These are phyloP conservation scores for Fusarium pseudonygamai DNA, from an alignment of 2,329 filamentous ascomycete genomes.

Conservation along the genomic window DNA sequence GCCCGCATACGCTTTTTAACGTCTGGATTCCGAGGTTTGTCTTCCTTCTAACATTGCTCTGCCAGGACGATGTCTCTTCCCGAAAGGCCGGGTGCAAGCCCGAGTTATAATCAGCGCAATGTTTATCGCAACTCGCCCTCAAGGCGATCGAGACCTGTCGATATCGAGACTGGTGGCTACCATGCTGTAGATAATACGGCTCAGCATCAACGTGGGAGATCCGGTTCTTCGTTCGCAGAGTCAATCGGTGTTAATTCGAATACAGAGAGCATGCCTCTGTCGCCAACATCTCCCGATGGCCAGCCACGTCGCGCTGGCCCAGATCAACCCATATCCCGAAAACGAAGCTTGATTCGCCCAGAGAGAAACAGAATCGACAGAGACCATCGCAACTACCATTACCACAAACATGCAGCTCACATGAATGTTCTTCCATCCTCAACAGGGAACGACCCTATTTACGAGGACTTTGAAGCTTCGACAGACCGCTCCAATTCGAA, in stretches of 20 bases:
- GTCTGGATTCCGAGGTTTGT: background rate
- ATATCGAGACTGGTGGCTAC: constrained; percentile 74
- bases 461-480: constrained; percentile 78
- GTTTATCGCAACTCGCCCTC: constrained; percentile 75
- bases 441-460: constrained; percentile 88
- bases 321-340: constrained; percentile 65
- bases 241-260: constrained; percentile 66
- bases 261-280: constrained; percentile 65
- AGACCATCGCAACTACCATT: constrained; percentile 94
- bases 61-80: constrained; percentile 68
- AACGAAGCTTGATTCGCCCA: constrained; percentile 88
- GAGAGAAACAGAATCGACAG: constrained; percentile 86
- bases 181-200: constrained; percentile 52
- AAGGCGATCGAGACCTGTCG: constrained; percentile 71
- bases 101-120: constrained; percentile 68
- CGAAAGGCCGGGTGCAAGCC: constrained; percentile 70
- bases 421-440: constrained; percentile 92
- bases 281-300: constrained; percentile 52
- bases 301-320: constrained; percentile 45
- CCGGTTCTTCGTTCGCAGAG: constrained; percentile 67
- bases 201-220: constrained; percentile 65
- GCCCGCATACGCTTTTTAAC: constrained; percentile 1
- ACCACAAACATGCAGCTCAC: constrained; percentile 91
- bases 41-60: constrained; percentile 34
- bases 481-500: constrained; percentile 62